phyloP scores from a whole-genome alignment of 1,284 basidiomycete species.

The Trametes sp. region DNA sequence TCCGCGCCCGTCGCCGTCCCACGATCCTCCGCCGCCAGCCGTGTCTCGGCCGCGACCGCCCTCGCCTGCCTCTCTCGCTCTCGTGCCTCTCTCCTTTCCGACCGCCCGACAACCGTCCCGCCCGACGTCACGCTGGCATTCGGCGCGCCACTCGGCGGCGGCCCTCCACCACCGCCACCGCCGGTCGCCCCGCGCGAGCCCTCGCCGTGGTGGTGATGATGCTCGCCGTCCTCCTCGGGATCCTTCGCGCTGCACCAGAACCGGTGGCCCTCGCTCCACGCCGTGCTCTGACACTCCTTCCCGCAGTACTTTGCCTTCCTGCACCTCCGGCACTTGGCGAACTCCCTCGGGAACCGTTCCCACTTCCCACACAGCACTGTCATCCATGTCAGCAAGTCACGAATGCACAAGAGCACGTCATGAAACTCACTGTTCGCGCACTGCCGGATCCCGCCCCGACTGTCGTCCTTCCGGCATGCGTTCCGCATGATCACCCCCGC shows the following conservation, averaged over 20 bases:
- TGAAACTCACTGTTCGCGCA: slow-evolving; percentile 89
- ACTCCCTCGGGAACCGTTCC: slow-evolving; percentile 94
- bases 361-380: slow-evolving; percentile 93
- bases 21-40: slow-evolving; percentile 17
- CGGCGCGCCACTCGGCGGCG: background rate
- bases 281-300: slow-evolving; percentile 96
- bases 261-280: slow-evolving; percentile 96
- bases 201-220: slow-evolving; percentile 37
- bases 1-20: background rate
- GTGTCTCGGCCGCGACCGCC: slow-evolving; percentile 27
- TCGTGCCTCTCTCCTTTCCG: slow-evolving; percentile 38
- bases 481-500: slow-evolving; percentile 99
- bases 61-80: slow-evolving; percentile 36
- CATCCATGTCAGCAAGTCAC: slow-evolving; percentile 5
- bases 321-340: slow-evolving; percentile 96
- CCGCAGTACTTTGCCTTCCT: slow-evolving; percentile 99
- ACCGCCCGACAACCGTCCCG: slow-evolving; percentile 28
- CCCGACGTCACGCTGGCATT: slow-evolving; percentile 9
- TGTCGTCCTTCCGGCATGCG: slow-evolving; percentile 97
- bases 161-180: background rate
- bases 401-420: background rate
- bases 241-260: slow-evolving; percentile 88
- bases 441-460: slow-evolving; percentile 91
- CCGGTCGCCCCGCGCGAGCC: slow-evolving; percentile 15
- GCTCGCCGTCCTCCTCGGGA: slow-evolving; percentile 64